Percentiles rank a stretch among this genome's conserved stretches.
These are phyloP conservation scores for Casuarina glauca DNA, from an alignment of 306 rosid species.

Conservation along the genomic window DNA sequence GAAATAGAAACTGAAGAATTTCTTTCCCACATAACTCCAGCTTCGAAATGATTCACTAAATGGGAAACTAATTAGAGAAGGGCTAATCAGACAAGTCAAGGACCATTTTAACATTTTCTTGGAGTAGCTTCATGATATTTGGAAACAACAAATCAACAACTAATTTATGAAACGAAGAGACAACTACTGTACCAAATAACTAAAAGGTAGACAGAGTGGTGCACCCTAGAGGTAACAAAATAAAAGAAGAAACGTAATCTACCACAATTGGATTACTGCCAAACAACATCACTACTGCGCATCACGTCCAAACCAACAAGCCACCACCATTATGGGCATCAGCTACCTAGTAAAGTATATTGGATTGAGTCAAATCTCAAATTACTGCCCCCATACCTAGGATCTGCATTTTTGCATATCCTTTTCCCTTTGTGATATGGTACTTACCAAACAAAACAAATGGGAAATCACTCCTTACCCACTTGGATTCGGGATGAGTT, in stretches of 20 bases:
- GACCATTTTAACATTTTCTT: background rate
- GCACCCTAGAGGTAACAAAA: background rate
- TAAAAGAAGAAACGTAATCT: background rate
- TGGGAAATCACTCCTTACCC: too few species aligned
- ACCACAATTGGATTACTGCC: background rate
- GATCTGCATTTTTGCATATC: too few species aligned
- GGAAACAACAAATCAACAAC: background rate
- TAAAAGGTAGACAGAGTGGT: background rate
- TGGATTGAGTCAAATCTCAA: too few species aligned
- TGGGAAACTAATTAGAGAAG: background rate
- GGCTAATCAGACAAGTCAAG: background rate
- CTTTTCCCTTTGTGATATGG: too few species aligned
- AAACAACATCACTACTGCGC: too few species aligned
- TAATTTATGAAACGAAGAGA: background rate
- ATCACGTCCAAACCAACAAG: too few species aligned
- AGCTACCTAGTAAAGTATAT: too few species aligned
- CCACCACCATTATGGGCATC: too few species aligned
- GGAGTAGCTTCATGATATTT: background rate
- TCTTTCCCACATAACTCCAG: slow-evolving; percentile 4
- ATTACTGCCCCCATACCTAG: too few species aligned
- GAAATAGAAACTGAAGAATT: background rate
- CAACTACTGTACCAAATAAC: background rate
- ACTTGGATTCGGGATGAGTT: too few species aligned
- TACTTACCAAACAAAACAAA: too few species aligned
- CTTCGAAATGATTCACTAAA: background rate